Evolutionary conservation across 495 filamentous ascomycete species (phyloP).

Genomic region (Aspergillus taichungensis): DNA sequence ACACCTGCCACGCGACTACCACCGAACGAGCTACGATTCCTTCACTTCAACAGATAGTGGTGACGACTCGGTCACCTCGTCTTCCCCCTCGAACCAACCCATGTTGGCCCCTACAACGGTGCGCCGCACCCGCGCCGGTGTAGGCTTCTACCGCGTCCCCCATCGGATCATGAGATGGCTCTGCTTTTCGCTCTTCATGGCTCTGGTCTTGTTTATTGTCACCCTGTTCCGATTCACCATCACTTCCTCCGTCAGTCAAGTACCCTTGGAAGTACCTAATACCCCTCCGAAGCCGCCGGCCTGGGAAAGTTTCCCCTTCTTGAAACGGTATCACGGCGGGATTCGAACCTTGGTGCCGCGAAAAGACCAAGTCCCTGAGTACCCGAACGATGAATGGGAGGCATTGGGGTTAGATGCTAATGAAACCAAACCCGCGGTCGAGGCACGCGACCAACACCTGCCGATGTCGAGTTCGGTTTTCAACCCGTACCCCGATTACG

Average conservation of each 20-base stretch:
- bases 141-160: conserved; percentile 48
- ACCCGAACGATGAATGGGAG: conserved; percentile 46
- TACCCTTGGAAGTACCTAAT: conserved; percentile 47
- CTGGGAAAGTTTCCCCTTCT: conserved; percentile 77
- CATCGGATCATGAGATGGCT: conserved; percentile 62
- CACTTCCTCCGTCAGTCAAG: conserved; percentile 49
- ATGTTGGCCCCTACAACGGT: conserved; percentile 40
- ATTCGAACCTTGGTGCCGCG: conserved; percentile 56
- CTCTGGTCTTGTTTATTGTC: conserved; percentile 63
- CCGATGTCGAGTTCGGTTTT: conserved; percentile 48
- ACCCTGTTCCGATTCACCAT: conserved; percentile 59
- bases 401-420: conserved; percentile 13
- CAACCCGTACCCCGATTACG: conserved; percentile 60
- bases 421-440: conserved; percentile 3
- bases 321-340: conserved; percentile 79
- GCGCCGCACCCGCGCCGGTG: conserved; percentile 27
- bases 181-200: conserved; percentile 57
- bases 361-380: conserved; percentile 61
- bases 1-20: conserved; percentile 16
- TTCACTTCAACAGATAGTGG: conserved; percentile 21
- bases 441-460: conserved; percentile 13
- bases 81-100: conserved; percentile 42
- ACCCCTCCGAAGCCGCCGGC: conserved; percentile 50
- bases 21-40: conserved; percentile 17
- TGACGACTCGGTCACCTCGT: conserved; percentile 18